Percentiles rank a stretch among this genome's conserved stretches.
These are phyloP conservation scores for Globisporangium okanoganense DNA, from an alignment of 352 stramenopile genomes.

Conservation along the genomic window DNA sequence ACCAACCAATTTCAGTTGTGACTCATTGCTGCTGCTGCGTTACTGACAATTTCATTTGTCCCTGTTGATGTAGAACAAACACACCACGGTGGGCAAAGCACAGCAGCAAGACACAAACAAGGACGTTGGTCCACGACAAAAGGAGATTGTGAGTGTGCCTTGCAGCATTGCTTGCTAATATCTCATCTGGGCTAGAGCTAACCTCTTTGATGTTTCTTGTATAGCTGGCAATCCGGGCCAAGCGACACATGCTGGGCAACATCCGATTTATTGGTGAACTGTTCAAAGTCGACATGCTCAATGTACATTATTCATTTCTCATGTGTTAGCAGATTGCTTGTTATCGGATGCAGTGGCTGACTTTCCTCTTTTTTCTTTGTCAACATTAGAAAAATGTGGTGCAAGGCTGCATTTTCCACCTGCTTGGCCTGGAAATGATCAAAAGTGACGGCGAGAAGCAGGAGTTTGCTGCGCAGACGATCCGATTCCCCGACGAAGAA, in stretches of 20 bases:
- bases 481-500: constrained; percentile 79
- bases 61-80: constrained; percentile 36
- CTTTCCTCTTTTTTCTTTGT: background rate
- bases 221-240: constrained; percentile 55
- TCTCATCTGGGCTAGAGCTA: background rate
- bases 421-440: constrained; percentile 74
- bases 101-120: constrained; percentile 37
- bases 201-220: background rate
- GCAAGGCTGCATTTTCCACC: constrained; percentile 75
- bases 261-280: constrained; percentile 87
- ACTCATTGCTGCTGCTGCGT: background rate
- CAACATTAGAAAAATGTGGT: constrained; percentile 53
- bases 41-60: background rate
- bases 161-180: background rate
- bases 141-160: constrained; percentile 43
- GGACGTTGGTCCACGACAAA: constrained; percentile 38
- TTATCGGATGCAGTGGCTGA: background rate
- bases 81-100: constrained; percentile 24
- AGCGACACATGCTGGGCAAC: constrained; percentile 81
- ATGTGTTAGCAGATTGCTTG: too few species aligned
- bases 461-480: constrained; percentile 54
- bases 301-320: constrained; percentile 29
- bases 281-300: constrained; percentile 85
- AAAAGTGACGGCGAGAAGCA: constrained; percentile 22
- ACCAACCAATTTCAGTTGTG: background rate